Percentiles rank a stretch among this genome's conserved stretches.
phyloP scores from a whole-genome alignment of 306 rosid genomes.

The Gillenia trifoliata region DNA sequence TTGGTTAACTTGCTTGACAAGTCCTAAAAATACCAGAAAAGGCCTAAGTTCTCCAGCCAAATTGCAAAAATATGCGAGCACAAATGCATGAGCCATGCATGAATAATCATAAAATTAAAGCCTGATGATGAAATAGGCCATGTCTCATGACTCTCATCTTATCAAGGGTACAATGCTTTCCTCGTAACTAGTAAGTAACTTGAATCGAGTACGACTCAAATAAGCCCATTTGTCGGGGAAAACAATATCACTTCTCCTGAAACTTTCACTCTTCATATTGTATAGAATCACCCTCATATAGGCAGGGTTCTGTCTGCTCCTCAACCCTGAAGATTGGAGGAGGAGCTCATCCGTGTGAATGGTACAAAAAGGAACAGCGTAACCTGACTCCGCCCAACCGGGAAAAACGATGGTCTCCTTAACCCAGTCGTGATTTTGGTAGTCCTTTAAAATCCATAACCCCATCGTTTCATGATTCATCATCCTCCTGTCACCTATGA shows the following conservation, averaged over 20 bases:
- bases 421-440: neutral
- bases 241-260: neutral
- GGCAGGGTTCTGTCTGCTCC: neutral
- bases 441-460: constrained; percentile 9
- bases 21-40: too few species aligned
- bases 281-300: neutral
- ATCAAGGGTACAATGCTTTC: neutral
- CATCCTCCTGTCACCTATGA: neutral
- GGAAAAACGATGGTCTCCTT: neutral
- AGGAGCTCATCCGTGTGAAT: neutral
- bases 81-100: too few species aligned
- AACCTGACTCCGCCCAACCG: neutral
- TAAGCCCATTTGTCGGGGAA: neutral
- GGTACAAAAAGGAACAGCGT: neutral
- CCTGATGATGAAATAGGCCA: neutral
- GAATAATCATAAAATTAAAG: too few species aligned
- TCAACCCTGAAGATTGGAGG: neutral
- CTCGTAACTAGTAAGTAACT: neutral
- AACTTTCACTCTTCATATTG: neutral
- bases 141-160: neutral
- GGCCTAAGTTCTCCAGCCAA: too few species aligned
- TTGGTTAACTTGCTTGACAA: neutral
- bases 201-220: neutral
- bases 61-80: too few species aligned
- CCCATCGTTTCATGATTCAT: neutral